Percentiles rank a stretch among this genome's conserved stretches.
Conservation (phyloP, 2,329 filamentous ascomycete genomes). For the Ophiosphaerella korrae region DNA sequence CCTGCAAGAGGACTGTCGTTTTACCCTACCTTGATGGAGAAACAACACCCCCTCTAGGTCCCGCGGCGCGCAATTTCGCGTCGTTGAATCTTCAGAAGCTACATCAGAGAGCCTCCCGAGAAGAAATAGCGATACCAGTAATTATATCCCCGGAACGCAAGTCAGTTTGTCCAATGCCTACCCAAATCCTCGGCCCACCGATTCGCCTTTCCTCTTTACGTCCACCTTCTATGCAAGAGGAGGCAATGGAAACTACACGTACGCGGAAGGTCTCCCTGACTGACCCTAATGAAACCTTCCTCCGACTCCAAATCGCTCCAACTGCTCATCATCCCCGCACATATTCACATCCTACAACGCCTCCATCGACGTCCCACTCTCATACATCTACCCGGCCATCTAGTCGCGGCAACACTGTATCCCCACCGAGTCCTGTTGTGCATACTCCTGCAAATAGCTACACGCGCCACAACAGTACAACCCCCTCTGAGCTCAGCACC, state of each 20-base stretch:
- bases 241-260: conserved; percentile 13
- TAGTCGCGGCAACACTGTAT: conserved; percentile 32
- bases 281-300: conserved; percentile 36
- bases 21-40: conserved; percentile 23
- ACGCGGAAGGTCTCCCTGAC: conserved; percentile 37
- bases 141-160: conserved; percentile 26
- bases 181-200: conserved; percentile 31
- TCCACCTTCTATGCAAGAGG: conserved; percentile 22
- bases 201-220: conserved; percentile 38
- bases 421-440: conserved; percentile 15
- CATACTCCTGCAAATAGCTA: conserved; percentile 13
- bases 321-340: conserved; percentile 5
- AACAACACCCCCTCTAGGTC: conserved; percentile 34
- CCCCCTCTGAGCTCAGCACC: conserved; percentile 35
- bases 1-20: conserved; percentile 37
- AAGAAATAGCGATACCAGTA: conserved; percentile 14
- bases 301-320: conserved; percentile 35
- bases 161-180: conserved; percentile 22
- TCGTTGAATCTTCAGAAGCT: conserved; percentile 26
- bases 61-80: conserved; percentile 28
- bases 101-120: conserved; percentile 19
- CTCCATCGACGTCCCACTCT: conserved; percentile 29
- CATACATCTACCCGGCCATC: conserved; percentile 23
- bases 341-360: conserved; percentile 22
- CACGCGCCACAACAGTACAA: conserved; percentile 32